Evolutionary conservation across 306 rosid genomes (phyloP), one percentile per base, ranked within the genome.

Genomic region (Castanopsis chinensis): DNA sequence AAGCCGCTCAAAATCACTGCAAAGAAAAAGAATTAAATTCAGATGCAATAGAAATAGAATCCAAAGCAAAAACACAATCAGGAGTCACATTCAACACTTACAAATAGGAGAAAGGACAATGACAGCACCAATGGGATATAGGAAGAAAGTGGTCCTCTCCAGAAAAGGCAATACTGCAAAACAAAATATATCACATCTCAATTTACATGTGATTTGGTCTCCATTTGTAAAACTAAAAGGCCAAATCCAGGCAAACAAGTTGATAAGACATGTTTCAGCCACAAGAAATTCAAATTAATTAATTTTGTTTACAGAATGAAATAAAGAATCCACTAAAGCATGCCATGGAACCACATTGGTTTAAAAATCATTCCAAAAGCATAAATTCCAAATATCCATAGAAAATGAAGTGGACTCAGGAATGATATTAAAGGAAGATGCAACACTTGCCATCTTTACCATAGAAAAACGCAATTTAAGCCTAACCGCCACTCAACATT

Each of bases 1-100:
- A 96, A 96, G 85, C 99, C 99, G 79, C 91, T 91, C 88, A 96
- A 87, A 84, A 93, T 90, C 79, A 93, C 99, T 96, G 97, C 94
- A 83, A 60, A 75, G 23, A 57, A 67, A 82, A 80, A 76, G 56
- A 5, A 27, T 74, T 78, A 49, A 23, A 64, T 73, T 85, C 67
- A 89, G 84, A 23, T 9, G 56, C 67, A 19, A 68, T n/a, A 76
- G 80, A 49, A 19, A 68, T n/a, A 76, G 78, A 49, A 80, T 4
- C 55, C 68, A 82, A 21, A 54, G n/a, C 53, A 56, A 53, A 80
- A 74, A 73, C 73, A 85, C 64, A 77, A 73, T 55, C 54, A 20
- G 27, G 71, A 79, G 58, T 71, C 81, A 78, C 21, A 41, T 43
- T 81, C 73, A 75, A 74, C 83, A 87, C 99, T 96, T 91, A 96